Base-by-base conservation (phyloP, 768 basidiomycete genomes). In the Lactarius akahatsu region DNA sequence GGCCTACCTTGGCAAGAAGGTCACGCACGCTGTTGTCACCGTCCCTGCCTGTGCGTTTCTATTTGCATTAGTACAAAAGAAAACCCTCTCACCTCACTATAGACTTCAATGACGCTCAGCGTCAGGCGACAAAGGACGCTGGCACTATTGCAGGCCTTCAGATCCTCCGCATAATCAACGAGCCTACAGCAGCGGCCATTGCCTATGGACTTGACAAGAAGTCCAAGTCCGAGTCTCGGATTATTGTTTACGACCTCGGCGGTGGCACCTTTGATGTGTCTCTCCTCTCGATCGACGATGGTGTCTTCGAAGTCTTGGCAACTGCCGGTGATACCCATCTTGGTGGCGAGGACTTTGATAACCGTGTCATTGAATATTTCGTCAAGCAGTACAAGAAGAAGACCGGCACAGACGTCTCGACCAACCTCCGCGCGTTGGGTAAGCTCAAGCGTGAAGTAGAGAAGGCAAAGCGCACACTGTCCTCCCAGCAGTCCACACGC, bases 241-340 rank as follows among this genome's bases (percentile, higher is more conserved):
- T 98, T 76, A 93, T 97, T 72, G 94, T 98, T 75, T 98, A 97
- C 80, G 96, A 98, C 81, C 90, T 98, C 67, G 96, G 96, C 77
- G 96, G 96, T 79, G 96, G 96, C 79, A 98, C 96, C 59, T 98
- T 98, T 80, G 96, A 98, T 85, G 95, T 98, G 34, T 98, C 95
- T 59, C 91, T 98, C 69, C 86, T 98, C 78, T 74, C 82, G 64
- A 85, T 85, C 76, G 81, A 86, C 75, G 85, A 86, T 70, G 85
- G 85, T 73, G 85, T 83, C 64, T 83, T 83, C 70, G 82, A 83
- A 75, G 82, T 83, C 23, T 74, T 86, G 72, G 83, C 85, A 52
- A 86, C 85, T 65, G 85, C 85, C 65, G 84, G 85, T 78, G 84
- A 86, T 79, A 86, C 85, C 71, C 84, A 86, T 72, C 78, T 86